Evolutionary conservation across 305 asterid genomes (phyloP), one percentile per base, ranked within the genome.

Genomic region (Fraxinus paxiana): DNA sequence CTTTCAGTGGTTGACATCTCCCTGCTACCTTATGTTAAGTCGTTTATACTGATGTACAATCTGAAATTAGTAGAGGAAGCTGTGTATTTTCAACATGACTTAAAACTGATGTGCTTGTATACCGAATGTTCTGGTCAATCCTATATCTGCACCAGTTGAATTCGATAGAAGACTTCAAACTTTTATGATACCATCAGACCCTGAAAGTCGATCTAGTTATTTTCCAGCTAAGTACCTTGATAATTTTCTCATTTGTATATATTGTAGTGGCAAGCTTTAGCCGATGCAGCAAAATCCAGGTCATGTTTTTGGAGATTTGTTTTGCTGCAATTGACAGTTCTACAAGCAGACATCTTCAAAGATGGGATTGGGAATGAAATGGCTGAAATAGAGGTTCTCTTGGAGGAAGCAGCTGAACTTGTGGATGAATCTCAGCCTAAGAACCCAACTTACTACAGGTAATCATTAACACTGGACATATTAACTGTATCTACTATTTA

Each of bases 401-500:
- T 96, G 90, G 97, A 96, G 88, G 99, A 96, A 89, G 98, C 99
- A 78, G 99, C 98, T 83, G 98, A 94, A 87, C 97, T 96, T 79
- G 99, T 96, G 82, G 98, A 90, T 83, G 92, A 90, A 54, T 88
- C 94, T 77, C 94, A 84, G 82, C 93, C 90, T 37, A 92, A 92
- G 86, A 90, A 94, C 83, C 95, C 98, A 80, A 96, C 97, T 84
- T 96, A 96, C 90, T 93, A 92, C 96, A 93, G 99, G 98, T 94
- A 87, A 79, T 74, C 26, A 5, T 33, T 13, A 30, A 70, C 26
- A 70, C 24, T 31, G 43, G 75, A 33, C 75, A 70, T 70, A 5
- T 67, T 4, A 12, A 10, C 20, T 5, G 18, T 67, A 13, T 67
- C 18, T 12, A 28, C 31, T 69, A 69, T 30, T 70, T 70, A 30